Base-by-base conservation (phyloP, 495 filamentous ascomycete species). In the Aspergillus baeticus region DNA sequence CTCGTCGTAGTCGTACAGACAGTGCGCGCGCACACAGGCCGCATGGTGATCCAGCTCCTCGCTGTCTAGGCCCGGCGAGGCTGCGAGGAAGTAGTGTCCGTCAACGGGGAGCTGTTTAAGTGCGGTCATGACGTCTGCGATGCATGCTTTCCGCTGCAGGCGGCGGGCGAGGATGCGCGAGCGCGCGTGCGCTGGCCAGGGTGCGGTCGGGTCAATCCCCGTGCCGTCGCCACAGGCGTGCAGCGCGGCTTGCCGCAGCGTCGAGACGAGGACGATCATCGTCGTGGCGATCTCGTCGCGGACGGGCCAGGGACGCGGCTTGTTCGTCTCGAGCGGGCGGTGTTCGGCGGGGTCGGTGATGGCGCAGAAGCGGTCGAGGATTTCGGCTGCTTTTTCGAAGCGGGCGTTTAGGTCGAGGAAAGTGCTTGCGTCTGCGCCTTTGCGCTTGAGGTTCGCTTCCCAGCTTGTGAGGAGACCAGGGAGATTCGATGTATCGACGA, bases 281-380 rank as follows among this genome's bases (percentile, higher is more conserved):
- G 52, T 47, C 18, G 52, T 55, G 6, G 52, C 20, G 35, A 55
- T 55, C 34, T 38, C 18, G 15, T 55, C 52, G 10, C 52, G 52
- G 13, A 55, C 52, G 3, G 52, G 52, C 52, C 52, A 55, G 6
- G 22, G 18, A 1, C 52, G 52, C n/a, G 22, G 42, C 33, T 47
- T 26, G 17, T 29, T 42, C 31, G 34, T 26, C 1, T 13, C 34
- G 3, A 43, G 50, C 35, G 38, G 50, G 5, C 5, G 5, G 8
- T 52, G 36, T 2, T 42, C 23, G 21, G 11, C 13, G 14, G 10
- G 6, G 26, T 4, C 26, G 26, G 26, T 8, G 26, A 29, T 13
- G 44, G 26, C 1, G 44, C 52, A 55, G 52, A 55, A 55, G 2
- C 43, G 52, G 17, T 38, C 34, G 18, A 55, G 33, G 15, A 55